phyloP scores from a whole-genome alignment of 2,329 filamentous ascomycete genomes.

The Arthrinium puccinioides region DNA sequence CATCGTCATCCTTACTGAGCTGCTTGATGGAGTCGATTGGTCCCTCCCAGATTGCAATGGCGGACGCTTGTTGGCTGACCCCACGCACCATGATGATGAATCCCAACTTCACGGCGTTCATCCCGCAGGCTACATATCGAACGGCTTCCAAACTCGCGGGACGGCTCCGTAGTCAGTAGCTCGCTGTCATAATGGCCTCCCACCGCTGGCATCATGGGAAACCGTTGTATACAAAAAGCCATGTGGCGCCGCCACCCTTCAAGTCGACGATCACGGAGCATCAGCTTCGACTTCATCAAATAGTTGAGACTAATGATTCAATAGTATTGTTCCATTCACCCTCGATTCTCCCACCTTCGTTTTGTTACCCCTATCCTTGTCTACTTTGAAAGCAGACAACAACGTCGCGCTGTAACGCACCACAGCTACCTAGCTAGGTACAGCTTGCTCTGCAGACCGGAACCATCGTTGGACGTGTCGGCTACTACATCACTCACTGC shows the following conservation, averaged over 20 bases:
- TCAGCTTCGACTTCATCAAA: constrained; percentile 1
- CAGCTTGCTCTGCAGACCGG: constrained; percentile 3
- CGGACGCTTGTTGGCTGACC: too few relatives aligned
- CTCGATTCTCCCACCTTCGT: not conserved
- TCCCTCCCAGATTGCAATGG: not conserved
- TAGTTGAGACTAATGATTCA: too few relatives aligned
- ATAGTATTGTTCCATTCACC: not conserved
- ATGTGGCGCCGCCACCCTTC: constrained; percentile 1
- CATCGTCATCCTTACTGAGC: not conserved
- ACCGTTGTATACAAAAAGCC: constrained; percentile 1
- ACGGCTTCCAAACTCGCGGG: too few relatives aligned
- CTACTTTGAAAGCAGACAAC: constrained; percentile 2
- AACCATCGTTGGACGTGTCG: not conserved
- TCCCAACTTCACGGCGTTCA: too few relatives aligned
- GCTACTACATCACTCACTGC: not conserved
- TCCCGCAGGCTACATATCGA: too few relatives aligned
- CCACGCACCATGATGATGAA: too few relatives aligned
- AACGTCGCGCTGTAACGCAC: not conserved
- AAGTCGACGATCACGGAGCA: not conserved
- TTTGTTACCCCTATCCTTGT: constrained; percentile 7
- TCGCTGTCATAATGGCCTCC: not conserved
- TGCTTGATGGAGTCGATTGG: not conserved
- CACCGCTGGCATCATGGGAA: not conserved
- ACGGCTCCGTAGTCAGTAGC: not conserved
- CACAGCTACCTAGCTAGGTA: constrained; percentile 3